Evolutionary conservation across 345 rosid species (phyloP), one percentile per base, ranked within the genome.

Genomic region (Mercurialis annua): DNA sequence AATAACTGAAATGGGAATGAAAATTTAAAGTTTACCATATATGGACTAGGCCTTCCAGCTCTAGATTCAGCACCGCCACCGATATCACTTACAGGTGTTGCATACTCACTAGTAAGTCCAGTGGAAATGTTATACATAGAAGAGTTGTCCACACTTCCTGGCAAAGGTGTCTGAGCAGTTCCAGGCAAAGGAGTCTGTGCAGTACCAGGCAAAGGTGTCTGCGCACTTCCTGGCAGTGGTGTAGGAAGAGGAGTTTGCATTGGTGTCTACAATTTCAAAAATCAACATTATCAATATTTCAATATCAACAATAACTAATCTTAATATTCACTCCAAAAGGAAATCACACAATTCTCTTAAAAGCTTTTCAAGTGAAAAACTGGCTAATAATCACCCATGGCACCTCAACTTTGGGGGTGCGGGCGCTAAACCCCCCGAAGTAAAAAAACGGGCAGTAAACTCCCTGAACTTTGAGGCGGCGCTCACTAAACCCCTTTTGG

Each of bases 181-280:
- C 83, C 85, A 0, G 91, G 91, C 62, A 90, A 74, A 0, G 98
- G 98, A 8, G 97, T 90, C 16, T 83, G 97, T 59, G 79, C 79
- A 10, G 90, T 96, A 52, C 96, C 89, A 70, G 87, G 98, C 81
- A 89, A 10, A 2, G 98, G 98, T 52, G 98, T 89, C 90, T 92
- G 69, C 67, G 65, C 73, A 54, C 76, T 78, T 47, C 83, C 81
- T 0, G 92, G 90, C 44, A 92, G 73, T 0, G 99, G 99, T 10
- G 97, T 91, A 26, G 83, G 97, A 69, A 83, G 20, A 62, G 73
- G 81, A 8, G 98, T 97, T 65, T 96, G 98, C 82, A 90, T 5
- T 0, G 98, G 98, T 48, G 99, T 91, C 99, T 94, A 63, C 71
- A 73, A 38, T 38, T 55, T 27, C 79, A 67, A 71, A 68, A 31